Base-by-base conservation (phyloP, 2,329 filamentous ascomycete genomes). In the Thielaviopsis euricoi region DNA sequence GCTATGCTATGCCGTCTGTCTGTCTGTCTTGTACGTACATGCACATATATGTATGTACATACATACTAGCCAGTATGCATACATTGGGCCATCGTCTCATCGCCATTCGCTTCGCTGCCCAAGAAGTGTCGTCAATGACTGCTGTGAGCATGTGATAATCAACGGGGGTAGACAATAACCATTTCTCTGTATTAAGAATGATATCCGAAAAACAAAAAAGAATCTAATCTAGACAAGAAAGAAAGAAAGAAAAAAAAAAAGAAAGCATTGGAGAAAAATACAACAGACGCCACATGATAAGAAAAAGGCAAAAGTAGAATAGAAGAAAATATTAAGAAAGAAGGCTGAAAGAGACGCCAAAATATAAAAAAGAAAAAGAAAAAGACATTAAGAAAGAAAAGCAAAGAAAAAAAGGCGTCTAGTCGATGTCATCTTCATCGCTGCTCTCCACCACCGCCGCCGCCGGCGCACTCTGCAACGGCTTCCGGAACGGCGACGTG, bases 361-460 rank as follows among this genome's bases (percentile, higher is more conserved):
- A 5, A 56, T 29, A 56, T 13, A 9, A 29, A 29, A 52, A 21
- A 57, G 22, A 57, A 57, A 17, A 52, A 17, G 37, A 37, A 49
- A 26, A 54, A 52, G 29, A 26, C 25, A 26, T 26, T 26, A 19
- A 57, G 52, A 15, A 58, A 52, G 21, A 37, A n/a, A 37, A 37
- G 50, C 33, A 48, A n/a, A 53, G 21, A 58, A 37, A 53, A 25
- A 22, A 51, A 56, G 49, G 22, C 51, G 7, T 43, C 40, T 54
- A 62, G 57, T 63, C 61, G 21, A 63, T 53, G 23, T 60, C 59
- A 59, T 62, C 56, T n/a, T 58, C 61, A 33, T 59, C 53, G 22
- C 53, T 57, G 19, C 52, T 52, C 33, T 61, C 52, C 26, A 29
- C 51, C 55, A 25, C 25, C 15, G 52, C 53, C 6, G 19, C 4